Base-by-base conservation (phyloP, 805 yeast genomes). In the Candida taoyuanica region DNA sequence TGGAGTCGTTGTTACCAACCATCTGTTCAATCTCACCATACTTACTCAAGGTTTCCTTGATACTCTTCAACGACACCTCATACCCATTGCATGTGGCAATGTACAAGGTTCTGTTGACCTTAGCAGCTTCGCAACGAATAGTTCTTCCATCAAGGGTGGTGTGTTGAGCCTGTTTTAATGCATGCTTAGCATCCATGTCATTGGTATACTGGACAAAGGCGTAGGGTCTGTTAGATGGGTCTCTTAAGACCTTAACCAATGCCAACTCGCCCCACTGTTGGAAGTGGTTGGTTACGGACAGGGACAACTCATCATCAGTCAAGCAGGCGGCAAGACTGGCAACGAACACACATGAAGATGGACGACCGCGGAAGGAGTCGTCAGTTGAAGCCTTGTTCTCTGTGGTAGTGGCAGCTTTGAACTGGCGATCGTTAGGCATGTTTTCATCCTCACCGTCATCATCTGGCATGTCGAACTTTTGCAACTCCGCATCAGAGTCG, bases 121-220 rank as follows among this genome's bases (percentile, higher is more conserved):
- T 80, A 1, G 98, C 98, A 15, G 80, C 80, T 62, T 91, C 97
- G 62, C 95, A 85, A 39, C 97, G 73, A 31, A 91, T 75, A 4
- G 76, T 67, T 56, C 95, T 71, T 12, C 88, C 94, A 56, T 85
- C 78, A 33, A 88, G 60, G 6, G 67, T 58, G 5, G 86, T 69
- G 40, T 80, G 78, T 51, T 85, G 91, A 9, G 87, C 95, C 43
- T 69, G 68, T 15, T 57, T 60, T 37, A 87, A 71, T 1, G 96
- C 96, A 5, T 47, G 55, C 44, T 70, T 68, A 5, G 95, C 88
- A 47, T 83, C 91, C 7, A 62, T 66, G 46, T 83, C 93, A 40
- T 66, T 75, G 7, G 76, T 67, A 57, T 84, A 88, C 63, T 88
- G 96, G 32, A 88, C 95, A 70, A 88, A 88, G 0, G 96, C 96